phyloP scores from a whole-genome alignment of 768 basidiomycete genomes.

The Leccinum olivaceopallidum region DNA sequence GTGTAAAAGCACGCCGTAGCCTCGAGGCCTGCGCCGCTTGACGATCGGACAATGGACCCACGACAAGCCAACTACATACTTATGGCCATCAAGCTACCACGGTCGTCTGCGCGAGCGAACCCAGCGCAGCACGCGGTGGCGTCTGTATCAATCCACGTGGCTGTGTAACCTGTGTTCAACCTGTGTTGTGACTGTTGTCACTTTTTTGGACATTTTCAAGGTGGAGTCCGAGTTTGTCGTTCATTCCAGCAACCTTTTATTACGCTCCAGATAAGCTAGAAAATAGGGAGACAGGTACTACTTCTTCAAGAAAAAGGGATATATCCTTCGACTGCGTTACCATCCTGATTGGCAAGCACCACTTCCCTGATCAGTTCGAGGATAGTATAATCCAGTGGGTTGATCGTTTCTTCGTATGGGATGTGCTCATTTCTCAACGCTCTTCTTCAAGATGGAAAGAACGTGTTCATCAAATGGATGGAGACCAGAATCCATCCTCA shows the following conservation, averaged over 20 bases:
- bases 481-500: not conserved
- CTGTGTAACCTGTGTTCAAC: too few relatives aligned
- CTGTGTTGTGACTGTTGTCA: too few relatives aligned
- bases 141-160: too few relatives aligned
- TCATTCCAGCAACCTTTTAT: not conserved
- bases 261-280: not conserved
- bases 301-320: conserved; percentile 17
- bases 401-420: not conserved
- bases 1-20: too few relatives aligned
- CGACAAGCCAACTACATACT: too few relatives aligned
- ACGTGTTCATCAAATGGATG: conserved; percentile 19
- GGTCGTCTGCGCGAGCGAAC: too few relatives aligned
- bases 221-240: not conserved
- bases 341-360: conserved; percentile 28
- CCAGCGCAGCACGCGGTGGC: too few relatives aligned
- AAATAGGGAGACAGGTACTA: conserved; percentile 6
- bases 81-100: too few relatives aligned
- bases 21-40: too few relatives aligned
- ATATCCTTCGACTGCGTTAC: conserved; percentile 28
- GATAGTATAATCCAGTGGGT: conserved; percentile 15
- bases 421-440: not conserved
- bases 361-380: conserved; percentile 3
- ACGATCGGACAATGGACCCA: too few relatives aligned
- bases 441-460: conserved; percentile 6
- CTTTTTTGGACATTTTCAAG: too few relatives aligned